Base-by-base conservation (phyloP, 306 rosid species). In the Prunus armeniaca region DNA sequence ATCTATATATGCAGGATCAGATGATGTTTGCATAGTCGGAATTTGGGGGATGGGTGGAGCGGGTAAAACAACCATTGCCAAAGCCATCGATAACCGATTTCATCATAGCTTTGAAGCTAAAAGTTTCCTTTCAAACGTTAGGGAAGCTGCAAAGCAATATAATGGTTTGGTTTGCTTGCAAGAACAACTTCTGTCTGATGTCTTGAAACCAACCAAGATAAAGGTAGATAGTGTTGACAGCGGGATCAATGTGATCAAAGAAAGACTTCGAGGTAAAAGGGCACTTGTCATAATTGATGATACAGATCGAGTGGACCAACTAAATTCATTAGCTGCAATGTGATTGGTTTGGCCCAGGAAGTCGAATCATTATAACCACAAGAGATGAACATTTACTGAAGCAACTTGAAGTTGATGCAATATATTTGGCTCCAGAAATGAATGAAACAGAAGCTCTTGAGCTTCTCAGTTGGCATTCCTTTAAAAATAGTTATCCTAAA, bases 401-500 rank as follows among this genome's bases (percentile, higher is more conserved):
- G 0, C 14, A 11, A 9, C 70, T 62, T 3, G 3, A 54, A 45
- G 73, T 12, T 11, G 72, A 71, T 45, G 3, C n/a, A 65, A 17
- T 79, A 2, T 46, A 12, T 27, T 0, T 3, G 9, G 32, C n/a
- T 0, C 12, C 58, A 22, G 75, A 76, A 71, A 38, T 81, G 84
- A 11, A 79, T 1, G 3, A 51, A 12, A 12, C 0, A 9, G 86
- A 86, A 28, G 77, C 86, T 5, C 58, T 76, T 6, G 71, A 57
- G 38, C 75, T 81, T 19, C 66, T 83, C 5, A 75, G 62, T 49
- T 65, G 79, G 86, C 81, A 87, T 69, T 84, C 86, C 1, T 86
- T 86, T 27, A 22, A 65, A 10, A 28, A 49, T 8, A n/a, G 18
- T 2, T 47, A 20, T 2, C 81, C 81, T 1, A 27, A 0, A 1